A percentile compares a stretch with the other conserved stretches of the same genome.
phyloP scores from a whole-genome alignment of 2,329 filamentous ascomycete species.

The Calonectria leucothoes region DNA sequence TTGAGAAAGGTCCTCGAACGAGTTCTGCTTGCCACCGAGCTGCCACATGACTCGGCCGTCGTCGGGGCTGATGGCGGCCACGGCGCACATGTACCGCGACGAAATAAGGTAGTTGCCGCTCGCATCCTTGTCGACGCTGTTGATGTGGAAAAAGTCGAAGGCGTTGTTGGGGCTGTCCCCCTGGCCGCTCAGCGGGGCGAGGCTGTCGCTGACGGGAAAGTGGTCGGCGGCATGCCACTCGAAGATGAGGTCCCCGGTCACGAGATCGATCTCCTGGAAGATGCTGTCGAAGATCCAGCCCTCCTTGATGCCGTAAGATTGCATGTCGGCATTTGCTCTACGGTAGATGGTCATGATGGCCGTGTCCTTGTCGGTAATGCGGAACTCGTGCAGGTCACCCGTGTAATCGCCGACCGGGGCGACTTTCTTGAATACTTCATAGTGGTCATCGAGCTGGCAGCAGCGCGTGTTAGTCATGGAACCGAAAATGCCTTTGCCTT shows the following conservation, averaged over 20 bases:
- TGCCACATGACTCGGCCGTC: constrained; percentile 64
- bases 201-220: constrained; percentile 35
- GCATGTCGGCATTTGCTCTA: constrained; percentile 38
- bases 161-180: constrained; percentile 41
- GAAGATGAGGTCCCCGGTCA: constrained; percentile 60
- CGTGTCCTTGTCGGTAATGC: constrained; percentile 52
- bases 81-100: constrained; percentile 58
- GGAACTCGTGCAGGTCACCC: constrained; percentile 52
- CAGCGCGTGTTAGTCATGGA: neutral
- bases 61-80: constrained; percentile 59
- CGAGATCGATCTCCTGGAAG: constrained; percentile 62
- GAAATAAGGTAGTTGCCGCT: constrained; percentile 67
- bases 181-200: constrained; percentile 28
- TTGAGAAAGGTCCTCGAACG: constrained; percentile 47
- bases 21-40: constrained; percentile 60
- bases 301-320: constrained; percentile 33
- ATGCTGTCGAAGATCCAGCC: constrained; percentile 49
- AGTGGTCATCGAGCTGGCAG: constrained; percentile 45
- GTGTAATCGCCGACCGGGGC: constrained; percentile 34
- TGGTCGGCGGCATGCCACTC: constrained; percentile 54
- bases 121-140: constrained; percentile 63
- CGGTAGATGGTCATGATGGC: constrained; percentile 54
- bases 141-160: constrained; percentile 70
- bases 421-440: constrained; percentile 43
- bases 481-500: neutral